phyloP scores from a whole-genome alignment of 2,329 filamentous ascomycete genomes.

The Hypoxylon sp. region DNA sequence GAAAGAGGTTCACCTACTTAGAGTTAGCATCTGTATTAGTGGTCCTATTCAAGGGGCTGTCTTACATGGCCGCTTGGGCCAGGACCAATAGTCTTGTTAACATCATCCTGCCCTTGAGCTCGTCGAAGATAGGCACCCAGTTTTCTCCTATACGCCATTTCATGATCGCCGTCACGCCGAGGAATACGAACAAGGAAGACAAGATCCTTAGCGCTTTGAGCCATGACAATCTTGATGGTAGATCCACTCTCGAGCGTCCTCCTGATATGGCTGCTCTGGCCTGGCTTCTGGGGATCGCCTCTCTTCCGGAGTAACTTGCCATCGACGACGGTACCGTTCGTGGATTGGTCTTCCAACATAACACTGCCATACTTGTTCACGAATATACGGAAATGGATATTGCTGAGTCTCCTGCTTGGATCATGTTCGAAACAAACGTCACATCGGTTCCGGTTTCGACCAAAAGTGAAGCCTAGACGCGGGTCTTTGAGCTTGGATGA shows the following conservation, averaged over 20 bases:
- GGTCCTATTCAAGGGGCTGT: conserved; percentile 2
- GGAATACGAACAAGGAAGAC: conserved; percentile 91
- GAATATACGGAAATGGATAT: conserved; percentile 95
- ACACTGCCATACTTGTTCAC: conserved; percentile 87
- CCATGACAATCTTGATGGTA: conserved; percentile 77
- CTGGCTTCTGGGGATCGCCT: conserved; percentile 56
- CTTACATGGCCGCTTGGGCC: conserved; percentile 65
- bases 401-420: conserved; percentile 82
- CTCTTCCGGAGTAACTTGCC: conserved; percentile 73
- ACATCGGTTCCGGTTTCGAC: conserved; percentile 79
- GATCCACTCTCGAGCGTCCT: conserved; percentile 81
- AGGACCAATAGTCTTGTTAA: conserved; percentile 63
- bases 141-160: conserved; percentile 77
- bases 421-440: conserved; percentile 80
- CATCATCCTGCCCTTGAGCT: conserved; percentile 53
- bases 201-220: conserved; percentile 70
- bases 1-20: conserved; percentile 53
- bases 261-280: conserved; percentile 56
- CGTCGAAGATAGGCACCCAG: conserved; percentile 75
- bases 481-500: conserved; percentile 80
- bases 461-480: conserved; percentile 84
- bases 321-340: conserved; percentile 95
- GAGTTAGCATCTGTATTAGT: conserved; percentile 35
- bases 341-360: conserved; percentile 94
- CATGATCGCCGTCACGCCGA: conserved; percentile 76